Evolutionary conservation across 768 basidiomycete genomes (phyloP).

Genomic region (Serendipita sp.): DNA sequence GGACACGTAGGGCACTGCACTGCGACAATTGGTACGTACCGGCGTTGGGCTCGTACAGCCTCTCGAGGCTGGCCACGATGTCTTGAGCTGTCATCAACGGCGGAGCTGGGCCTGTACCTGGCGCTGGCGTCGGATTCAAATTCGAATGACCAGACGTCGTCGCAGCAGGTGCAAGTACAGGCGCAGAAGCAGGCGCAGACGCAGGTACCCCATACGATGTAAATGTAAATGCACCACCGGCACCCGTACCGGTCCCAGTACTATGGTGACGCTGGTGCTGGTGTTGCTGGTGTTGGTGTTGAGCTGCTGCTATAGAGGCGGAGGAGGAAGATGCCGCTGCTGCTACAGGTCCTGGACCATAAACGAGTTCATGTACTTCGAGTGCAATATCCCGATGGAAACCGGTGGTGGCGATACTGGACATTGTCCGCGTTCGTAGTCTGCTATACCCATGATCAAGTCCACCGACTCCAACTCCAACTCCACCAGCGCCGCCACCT

Average conservation of each 20-base stretch:
- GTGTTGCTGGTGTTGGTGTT: neutral
- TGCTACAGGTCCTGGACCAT: constrained; percentile 30
- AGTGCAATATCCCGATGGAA: constrained; percentile 35
- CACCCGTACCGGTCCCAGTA: neutral
- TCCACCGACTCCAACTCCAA: too few relatives aligned
- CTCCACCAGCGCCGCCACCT: too few relatives aligned
- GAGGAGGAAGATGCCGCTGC: constrained; percentile 13
- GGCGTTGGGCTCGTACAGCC: constrained; percentile 57
- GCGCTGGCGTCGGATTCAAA: neutral
- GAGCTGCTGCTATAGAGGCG: neutral
- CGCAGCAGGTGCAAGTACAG: too few relatives aligned
- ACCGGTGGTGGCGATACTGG: constrained; percentile 20
- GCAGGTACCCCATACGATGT: too few relatives aligned
- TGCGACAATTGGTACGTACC: constrained; percentile 24
- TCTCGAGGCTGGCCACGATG: constrained; percentile 26
- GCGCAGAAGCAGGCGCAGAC: too few relatives aligned
- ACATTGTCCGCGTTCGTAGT: too few relatives aligned
- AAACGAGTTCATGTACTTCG: constrained; percentile 56
- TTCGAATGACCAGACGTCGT: too few relatives aligned
- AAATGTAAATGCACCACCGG: neutral
- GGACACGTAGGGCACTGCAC: too few relatives aligned
- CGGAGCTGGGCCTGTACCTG: neutral
- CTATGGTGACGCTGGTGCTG: constrained; percentile 19
- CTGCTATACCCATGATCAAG: too few relatives aligned
- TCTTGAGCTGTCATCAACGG: too few relatives aligned